Evolutionary conservation across 768 basidiomycete genomes (phyloP).

Genomic region (Psilocybe azurescens): DNA sequence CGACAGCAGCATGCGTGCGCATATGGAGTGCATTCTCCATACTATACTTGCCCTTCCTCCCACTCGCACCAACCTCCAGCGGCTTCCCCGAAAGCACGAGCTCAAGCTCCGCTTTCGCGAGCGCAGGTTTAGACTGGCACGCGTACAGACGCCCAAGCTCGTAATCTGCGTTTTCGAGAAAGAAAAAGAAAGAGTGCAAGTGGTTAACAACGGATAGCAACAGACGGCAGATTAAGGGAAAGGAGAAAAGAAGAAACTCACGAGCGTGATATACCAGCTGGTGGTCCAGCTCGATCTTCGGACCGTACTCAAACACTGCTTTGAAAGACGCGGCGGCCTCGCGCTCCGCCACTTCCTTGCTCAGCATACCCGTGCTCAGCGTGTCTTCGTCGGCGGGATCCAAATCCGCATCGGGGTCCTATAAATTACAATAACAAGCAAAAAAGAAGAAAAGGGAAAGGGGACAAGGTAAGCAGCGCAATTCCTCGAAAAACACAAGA

Average conservation of each 20-base stretch:
- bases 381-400: constrained; percentile 37
- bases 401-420: constrained; percentile 70
- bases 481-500: constrained; percentile 1
- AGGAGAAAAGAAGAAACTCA: constrained; percentile 43
- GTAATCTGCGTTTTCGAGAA: constrained; percentile 60
- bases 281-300: constrained; percentile 84
- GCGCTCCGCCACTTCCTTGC: constrained; percentile 55
- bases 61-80: constrained; percentile 66
- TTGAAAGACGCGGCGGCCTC: constrained; percentile 64
- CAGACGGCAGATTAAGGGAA: background rate
- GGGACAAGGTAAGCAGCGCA: background rate
- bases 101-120: constrained; percentile 76
- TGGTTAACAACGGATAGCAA: too few species aligned
- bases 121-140: constrained; percentile 62
- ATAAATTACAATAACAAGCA: background rate
- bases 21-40: constrained; percentile 60
- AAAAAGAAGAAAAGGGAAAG: background rate
- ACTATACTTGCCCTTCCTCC: constrained; percentile 76
- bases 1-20: constrained; percentile 40
- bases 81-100: constrained; percentile 82
- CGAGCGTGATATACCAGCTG: constrained; percentile 88
- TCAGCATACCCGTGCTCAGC: constrained; percentile 28
- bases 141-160: constrained; percentile 86
- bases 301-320: constrained; percentile 71
- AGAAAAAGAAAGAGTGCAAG: background rate